These are phyloP conservation scores for Zalaria obscura DNA, from an alignment of 2,329 filamentous ascomycete species.

Conservation along the genomic window DNA sequence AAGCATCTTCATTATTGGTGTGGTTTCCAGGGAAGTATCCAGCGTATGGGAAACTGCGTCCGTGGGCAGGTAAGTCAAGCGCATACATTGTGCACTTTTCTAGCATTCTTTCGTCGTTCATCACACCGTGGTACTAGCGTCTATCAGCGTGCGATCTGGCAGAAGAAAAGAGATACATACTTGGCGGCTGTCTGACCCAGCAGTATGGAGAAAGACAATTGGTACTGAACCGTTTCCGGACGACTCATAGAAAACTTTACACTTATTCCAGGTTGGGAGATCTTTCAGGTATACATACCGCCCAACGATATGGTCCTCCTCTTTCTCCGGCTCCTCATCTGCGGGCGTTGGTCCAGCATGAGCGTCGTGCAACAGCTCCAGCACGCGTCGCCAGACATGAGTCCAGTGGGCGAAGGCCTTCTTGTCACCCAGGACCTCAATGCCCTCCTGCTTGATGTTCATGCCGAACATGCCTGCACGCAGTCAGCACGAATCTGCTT, in stretches of 20 bases:
- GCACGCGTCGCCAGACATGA: constrained; percentile 32
- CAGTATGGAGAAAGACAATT: constrained; percentile 23
- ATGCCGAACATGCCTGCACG: constrained; percentile 23
- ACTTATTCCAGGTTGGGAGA: constrained; percentile 32
- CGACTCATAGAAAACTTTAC: constrained; percentile 36
- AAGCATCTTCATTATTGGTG: constrained; percentile 33
- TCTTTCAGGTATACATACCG: constrained; percentile 31
- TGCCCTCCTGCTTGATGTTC: constrained; percentile 34
- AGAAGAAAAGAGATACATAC: constrained; percentile 27
- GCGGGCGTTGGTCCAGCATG: constrained; percentile 29
- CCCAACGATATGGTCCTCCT: constrained; percentile 32
- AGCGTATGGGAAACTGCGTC: constrained; percentile 31
- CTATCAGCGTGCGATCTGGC: constrained; percentile 28
- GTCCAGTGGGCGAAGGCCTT: constrained; percentile 29
- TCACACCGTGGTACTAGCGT: constrained; percentile 37
- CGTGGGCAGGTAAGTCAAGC: constrained; percentile 36
- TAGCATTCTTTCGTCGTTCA: constrained; percentile 33
- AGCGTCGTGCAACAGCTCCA: constrained; percentile 34
- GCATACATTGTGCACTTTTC: constrained; percentile 35
- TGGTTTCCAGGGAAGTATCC: constrained; percentile 29
- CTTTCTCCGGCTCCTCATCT: constrained; percentile 22
- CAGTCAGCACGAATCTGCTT: constrained; percentile 6
- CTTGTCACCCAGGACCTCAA: constrained; percentile 32
- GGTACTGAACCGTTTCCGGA: constrained; percentile 31
- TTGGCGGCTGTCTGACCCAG: constrained; percentile 24